Base-by-base conservation (phyloP, 148 eudicot species). In the Camellia japonica region DNA sequence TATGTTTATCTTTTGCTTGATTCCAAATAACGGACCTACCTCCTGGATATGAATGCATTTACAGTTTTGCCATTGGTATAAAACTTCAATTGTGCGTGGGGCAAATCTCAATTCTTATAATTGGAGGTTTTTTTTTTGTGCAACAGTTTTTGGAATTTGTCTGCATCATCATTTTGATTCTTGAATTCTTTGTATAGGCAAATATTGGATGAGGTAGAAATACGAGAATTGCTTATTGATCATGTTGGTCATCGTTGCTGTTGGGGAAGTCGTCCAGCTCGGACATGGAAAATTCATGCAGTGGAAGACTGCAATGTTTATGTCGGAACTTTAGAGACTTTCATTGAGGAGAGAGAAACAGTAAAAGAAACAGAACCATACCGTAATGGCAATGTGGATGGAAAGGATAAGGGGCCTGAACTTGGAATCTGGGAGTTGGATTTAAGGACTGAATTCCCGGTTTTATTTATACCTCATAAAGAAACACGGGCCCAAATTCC, bases 191-290 rank as follows among this genome's bases (percentile, higher is more conserved):
- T 68, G 59, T 64, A 18, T 85, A 97, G 99, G 88, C 98, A 90
- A 89, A 84, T 84, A 68, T 79, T 97, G 82, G 97, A 92, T 82
- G 98, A 97, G 86, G 96, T 90, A 19, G 99, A 97, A 84, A 92
- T 94, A 79, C 88, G 98, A 78, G 99, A 97, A 81, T 77, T 97
- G 80, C 99, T 97, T 49, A 85, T 92, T 73, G 97, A 97, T 88
- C 92, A 92, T 82, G 95, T 97, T 68, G 98, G 99, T 63, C 99
- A 97, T 86, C 97, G 89, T 67, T 97, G 97, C 81, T 97, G 98
- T 77, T 97, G 99, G 99, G 99, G 98, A 79, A 97, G 98, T 83
- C 94, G 90, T 80, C 99, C 99, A 44, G 99, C 99, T 67, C 92
- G 97, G 59, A 84, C 94, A 71, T 97, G 98, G 98, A 88, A 86